Base-by-base conservation (phyloP, 495 filamentous ascomycete species). In the Aeminium ludgeri region DNA sequence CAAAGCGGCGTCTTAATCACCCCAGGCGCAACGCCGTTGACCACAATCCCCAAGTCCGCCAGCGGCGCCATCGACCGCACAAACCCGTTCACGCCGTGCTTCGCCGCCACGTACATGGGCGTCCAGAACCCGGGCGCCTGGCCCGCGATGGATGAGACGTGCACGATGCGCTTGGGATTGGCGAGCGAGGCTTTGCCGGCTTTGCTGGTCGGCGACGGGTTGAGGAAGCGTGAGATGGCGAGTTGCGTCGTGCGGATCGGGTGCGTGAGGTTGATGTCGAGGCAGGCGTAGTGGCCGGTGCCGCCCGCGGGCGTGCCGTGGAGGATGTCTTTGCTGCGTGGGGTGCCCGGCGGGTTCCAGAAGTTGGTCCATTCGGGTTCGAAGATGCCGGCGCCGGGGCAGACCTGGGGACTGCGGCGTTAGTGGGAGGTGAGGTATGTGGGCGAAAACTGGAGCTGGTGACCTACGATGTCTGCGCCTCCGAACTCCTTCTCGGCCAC, bases 221-320 rank as follows among this genome's bases (percentile, higher is more conserved):
- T 59, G 17, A 69, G 54, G 60, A 75, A 79, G 46, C 72, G 60
- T 8, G 68, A 61, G 35, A 82, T 69, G 11, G 74, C 77, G 10
- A 80, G 59, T 50, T 80, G 77, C 10, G 73, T 76, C 6, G 65
- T 61, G 39, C 75, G 74, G 54, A 81, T 79, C 0, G 77, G 77
- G 54, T 80, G 77, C 5, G 72, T 78, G 45, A 80, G 36, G 54
- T 79, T 79, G 60, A 82, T 75, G 52, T 80, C 74, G 27, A 82
- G 28, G 41, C 60, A 45, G 15, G 67, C 66, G 50, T 80, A 81
- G 39, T 64, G 59, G 38, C 65, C 63, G 0, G 62, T 50, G 18
- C 56, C 44, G 12, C 34, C 42, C 5, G 30, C n/a, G 13, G 39
- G 34, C 6, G 33, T 38, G 28, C 48, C 41, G 17, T 49, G 38